Conservation (phyloP, 768 basidiomycete genomes). For the Psilocybe cubensis region DNA sequence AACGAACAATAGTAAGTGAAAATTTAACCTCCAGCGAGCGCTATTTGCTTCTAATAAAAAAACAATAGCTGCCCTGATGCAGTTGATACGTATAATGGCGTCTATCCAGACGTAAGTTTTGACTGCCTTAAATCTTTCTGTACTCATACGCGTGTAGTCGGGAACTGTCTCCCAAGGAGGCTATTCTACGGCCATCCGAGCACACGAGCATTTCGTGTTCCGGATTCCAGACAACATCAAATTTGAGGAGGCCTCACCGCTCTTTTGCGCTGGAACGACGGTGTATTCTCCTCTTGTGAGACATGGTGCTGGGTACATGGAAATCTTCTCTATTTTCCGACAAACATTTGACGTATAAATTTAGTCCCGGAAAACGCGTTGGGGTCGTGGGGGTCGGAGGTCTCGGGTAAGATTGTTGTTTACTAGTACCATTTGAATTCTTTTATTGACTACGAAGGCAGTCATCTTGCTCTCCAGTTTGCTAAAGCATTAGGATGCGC, state of each 20-base stretch:
- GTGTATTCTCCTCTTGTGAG: constrained; percentile 63
- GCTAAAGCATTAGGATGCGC: constrained; percentile 56
- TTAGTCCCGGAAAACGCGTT: constrained; percentile 63
- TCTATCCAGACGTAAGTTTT: constrained; percentile 37
- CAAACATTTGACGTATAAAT: constrained; percentile 4
- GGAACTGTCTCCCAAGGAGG: constrained; percentile 47
- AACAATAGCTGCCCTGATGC: constrained; percentile 42
- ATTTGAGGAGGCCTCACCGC: constrained; percentile 58
- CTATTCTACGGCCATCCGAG: constrained; percentile 49
- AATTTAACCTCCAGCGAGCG: not conserved
- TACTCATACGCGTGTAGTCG: constrained; percentile 4
- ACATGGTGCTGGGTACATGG: constrained; percentile 42
- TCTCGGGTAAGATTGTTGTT: constrained; percentile 37
- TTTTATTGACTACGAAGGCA: not conserved
- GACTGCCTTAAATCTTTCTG: not conserved
- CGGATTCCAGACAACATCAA: constrained; percentile 57
- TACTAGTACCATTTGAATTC: not conserved
- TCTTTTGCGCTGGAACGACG: constrained; percentile 70
- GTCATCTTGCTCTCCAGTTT: constrained; percentile 39
- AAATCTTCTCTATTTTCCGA: too few relatives aligned
- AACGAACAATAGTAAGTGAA: constrained; percentile 54
- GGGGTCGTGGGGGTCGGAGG: constrained; percentile 71
- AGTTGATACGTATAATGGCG: constrained; percentile 44
- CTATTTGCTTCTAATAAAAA: not conserved
- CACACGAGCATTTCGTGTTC: constrained; percentile 58